Base-by-base conservation (phyloP, 179 eudicot species). In the Patellifolia procumbens region DNA sequence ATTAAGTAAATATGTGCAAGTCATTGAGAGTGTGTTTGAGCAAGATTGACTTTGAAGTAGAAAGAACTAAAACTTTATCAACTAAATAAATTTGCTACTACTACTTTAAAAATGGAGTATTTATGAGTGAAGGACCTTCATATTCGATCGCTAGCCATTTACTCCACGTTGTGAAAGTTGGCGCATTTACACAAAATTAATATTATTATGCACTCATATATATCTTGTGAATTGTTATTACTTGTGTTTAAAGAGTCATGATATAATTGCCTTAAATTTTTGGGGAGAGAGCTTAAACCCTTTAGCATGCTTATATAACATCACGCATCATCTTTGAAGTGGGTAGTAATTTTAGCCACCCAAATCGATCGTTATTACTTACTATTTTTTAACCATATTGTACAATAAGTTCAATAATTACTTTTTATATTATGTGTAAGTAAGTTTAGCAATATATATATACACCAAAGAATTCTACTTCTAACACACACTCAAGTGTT, bases 321-420 rank as follows among this genome's bases (percentile, higher is more conserved):
- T 17, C 43, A 77, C 61, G 61, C 81, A 79, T 68, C 52, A 78
- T 85, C 83, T 85, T 81, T 81, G 84, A 43, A 69, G 78, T 70
- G 17, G 10, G 59, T 72, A 71, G 34, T 10, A 55, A 22, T 74
- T 77, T 60, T 68, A 68, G 88, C 83, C 88, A 76, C 59, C 73
- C 73, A 78, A 46, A 76, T 76, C 64, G 78, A 74, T 81, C 76
- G 84, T 52, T 39, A 26, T 61, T 67, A 10, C 7, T 60, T 22
- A n/a, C n/a, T n/a, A 17, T 24, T 63, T 28, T n/a, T n/a, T n/a
- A 26, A 56, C 22, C 7, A 58, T 48, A 20, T 72, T 76, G 64
- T 76, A 76, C 74, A 79, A 37, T 49, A 13, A 13, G 31, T 34
- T 60, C 32, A 32, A n/a, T 66, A 39, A 66, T 66, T 66, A 66